Evolutionary conservation across 139 green algal species (phyloP).

Genomic region (Ettlia oleoabundans): DNA sequence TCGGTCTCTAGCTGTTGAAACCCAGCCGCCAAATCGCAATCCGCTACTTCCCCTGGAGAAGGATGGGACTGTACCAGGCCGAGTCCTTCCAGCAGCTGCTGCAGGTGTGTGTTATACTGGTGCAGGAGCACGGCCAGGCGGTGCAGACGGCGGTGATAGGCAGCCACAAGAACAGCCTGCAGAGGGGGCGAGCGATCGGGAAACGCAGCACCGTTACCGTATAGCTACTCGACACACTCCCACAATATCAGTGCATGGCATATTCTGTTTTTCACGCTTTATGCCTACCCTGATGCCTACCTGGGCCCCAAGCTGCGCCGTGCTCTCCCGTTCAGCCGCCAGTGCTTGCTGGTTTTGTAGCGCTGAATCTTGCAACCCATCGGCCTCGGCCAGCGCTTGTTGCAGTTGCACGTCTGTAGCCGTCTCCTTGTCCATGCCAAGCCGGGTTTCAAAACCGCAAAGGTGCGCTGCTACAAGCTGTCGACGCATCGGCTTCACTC

Average conservation of each 20-base stretch:
- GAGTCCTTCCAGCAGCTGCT: neutral
- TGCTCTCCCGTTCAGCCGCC: neutral
- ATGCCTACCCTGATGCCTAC: too few relatives aligned
- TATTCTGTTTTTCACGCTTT: neutral
- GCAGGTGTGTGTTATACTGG: neutral
- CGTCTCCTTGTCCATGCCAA: neutral
- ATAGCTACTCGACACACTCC: too few relatives aligned
- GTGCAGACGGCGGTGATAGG: constrained; percentile 1
- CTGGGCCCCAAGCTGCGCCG: neutral
- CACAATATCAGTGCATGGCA: too few relatives aligned
- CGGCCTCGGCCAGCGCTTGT: neutral
- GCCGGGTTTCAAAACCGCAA: neutral
- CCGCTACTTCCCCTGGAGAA: neutral
- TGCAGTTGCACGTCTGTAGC: neutral
- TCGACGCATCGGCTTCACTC: too few relatives aligned
- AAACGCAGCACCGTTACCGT: too few relatives aligned
- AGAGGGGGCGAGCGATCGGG: too few relatives aligned
- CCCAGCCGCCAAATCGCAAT: neutral
- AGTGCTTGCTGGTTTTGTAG: neutral
- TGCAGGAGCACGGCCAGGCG: constrained; percentile 17
- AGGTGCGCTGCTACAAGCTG: neutral
- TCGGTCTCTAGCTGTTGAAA: neutral
- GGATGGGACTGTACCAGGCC: neutral
- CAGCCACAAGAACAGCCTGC: neutral
- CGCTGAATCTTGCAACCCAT: neutral